These are phyloP conservation scores for Sarocladium kiliense DNA, from an alignment of 2,329 filamentous ascomycete species.

Conservation along the genomic window DNA sequence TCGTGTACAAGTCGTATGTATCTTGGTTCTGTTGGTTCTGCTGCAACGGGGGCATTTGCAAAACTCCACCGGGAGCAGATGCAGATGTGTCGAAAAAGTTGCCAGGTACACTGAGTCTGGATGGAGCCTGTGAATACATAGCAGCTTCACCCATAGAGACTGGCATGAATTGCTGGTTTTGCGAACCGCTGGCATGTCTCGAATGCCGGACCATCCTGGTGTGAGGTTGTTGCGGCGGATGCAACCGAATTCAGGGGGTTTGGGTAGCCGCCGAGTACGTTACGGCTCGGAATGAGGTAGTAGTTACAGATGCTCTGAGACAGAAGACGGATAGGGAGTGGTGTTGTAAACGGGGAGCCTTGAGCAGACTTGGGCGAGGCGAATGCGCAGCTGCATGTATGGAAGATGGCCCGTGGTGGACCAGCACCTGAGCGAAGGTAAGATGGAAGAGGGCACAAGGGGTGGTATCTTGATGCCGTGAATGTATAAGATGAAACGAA, in stretches of 20 bases:
- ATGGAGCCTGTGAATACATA: constrained; percentile 31
- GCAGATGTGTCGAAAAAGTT: constrained; percentile 36
- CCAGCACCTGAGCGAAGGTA: constrained; percentile 5
- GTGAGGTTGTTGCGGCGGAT: not conserved
- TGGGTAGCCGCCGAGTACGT: constrained; percentile 7
- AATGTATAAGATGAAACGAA: constrained; percentile 1
- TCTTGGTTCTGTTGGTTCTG: constrained; percentile 21
- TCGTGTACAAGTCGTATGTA: constrained; percentile 38
- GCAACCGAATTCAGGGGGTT: not conserved
- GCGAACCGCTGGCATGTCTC: constrained; percentile 9
- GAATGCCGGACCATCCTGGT: constrained; percentile 9
- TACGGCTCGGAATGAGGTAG: not conserved
- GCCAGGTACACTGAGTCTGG: constrained; percentile 16
- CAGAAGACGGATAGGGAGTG: too few relatives aligned
- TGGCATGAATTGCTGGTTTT: constrained; percentile 29
- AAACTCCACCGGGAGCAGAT: constrained; percentile 18
- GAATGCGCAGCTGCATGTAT: constrained; percentile 6
- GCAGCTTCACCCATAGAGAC: constrained; percentile 30
- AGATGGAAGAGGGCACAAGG: constrained; percentile 5
- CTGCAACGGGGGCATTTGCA: constrained; percentile 26
- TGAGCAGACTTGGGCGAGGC: constrained; percentile 7
- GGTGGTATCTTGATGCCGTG: constrained; percentile 8
- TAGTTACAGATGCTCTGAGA: too few relatives aligned
- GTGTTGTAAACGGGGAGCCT: not conserved
- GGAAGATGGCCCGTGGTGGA: constrained; percentile 9